Evolutionary conservation across 345 rosid species (phyloP).

Genomic region (Zanthoxylum bungeanum): DNA sequence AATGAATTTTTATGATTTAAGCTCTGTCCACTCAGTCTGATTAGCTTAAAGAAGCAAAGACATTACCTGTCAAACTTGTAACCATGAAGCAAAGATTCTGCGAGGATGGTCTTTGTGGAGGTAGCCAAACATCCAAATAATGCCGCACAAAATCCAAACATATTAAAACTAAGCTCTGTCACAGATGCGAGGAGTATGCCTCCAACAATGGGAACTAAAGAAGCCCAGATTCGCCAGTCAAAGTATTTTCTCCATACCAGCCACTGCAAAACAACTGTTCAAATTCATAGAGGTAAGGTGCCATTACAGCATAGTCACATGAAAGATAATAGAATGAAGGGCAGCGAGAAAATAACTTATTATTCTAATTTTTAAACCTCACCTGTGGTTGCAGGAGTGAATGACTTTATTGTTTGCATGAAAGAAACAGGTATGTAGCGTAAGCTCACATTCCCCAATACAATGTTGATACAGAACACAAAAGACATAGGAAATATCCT

Average conservation of each 20-base stretch:
- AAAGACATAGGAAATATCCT: constrained; percentile 99
- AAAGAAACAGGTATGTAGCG: constrained; percentile 97
- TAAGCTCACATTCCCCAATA: constrained; percentile 90
- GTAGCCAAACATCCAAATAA: constrained; percentile 97
- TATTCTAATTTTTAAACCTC: constrained; percentile 2
- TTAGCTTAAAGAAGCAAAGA: neutral
- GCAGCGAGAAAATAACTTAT: neutral
- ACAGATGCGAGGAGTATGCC: constrained; percentile 94
- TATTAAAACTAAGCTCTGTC: constrained; percentile 94
- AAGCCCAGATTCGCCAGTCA: constrained; percentile 97
- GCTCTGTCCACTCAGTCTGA: neutral
- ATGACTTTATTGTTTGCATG: constrained; percentile 99
- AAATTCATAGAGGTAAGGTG: constrained; percentile 27
- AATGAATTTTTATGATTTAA: neutral
- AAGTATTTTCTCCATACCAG: constrained; percentile 93
- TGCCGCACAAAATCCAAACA: constrained; percentile 97
- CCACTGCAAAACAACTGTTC: constrained; percentile 95
- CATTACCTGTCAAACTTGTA: constrained; percentile 97
- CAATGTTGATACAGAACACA: constrained; percentile 95
- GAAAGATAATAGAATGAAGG: neutral
- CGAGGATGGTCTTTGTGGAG: constrained; percentile 97
- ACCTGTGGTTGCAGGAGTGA: constrained; percentile 99
- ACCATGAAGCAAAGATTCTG: constrained; percentile 93
- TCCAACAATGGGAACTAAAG: constrained; percentile 93
- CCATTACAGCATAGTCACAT: neutral